Base-by-base conservation (phyloP, 257 asterid species). In the Solanum commersonii region DNA sequence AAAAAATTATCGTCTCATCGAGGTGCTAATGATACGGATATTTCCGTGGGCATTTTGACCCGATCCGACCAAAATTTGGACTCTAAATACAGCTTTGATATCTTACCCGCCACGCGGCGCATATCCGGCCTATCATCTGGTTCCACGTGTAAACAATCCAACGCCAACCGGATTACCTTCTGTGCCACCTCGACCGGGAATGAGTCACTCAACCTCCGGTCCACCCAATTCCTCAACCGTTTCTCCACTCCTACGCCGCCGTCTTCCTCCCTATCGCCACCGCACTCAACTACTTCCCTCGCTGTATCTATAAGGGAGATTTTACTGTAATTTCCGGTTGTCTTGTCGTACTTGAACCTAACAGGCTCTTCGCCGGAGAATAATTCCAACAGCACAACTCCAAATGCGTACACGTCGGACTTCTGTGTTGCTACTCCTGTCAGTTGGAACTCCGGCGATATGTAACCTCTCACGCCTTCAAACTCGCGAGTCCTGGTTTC, bases 361-460 rank as follows among this genome's bases (percentile, higher is more conserved):
- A 96, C 84, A 85, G 99, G 97, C 90, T 97, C 99, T 87, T 94
- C 88, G 23, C 99, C 99, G 42, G 94, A 92, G 91, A 95, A 77
- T 85, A 97, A 93, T 90, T 97, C 99, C 78, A 97, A 90, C 25
- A 97, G 88, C 85, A 97, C 96, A 22, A 94, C 96, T 29, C 99
- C 99, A 35, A 97, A 97, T 1, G 98, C 98, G 90, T 92, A 97
- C 71, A 97, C 98, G 63, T 97, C 99, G 70, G 98, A 94, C 74
- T 93, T 93, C 94, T 94, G 98, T n/a, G 98, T 94, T 27, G 98
- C 96, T 52, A 93, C 87, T 15, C 99, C 99, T 25, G 93, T 92
- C 40, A 89, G 63, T 87, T 92, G 93, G 67, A 95, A 96, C 85
- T 97, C 99, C 90, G 98, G 99, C 90, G 99, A 93, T 98, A 97